Base-by-base conservation (phyloP, 164 flowering plant species). In the Stephania japonica region DNA sequence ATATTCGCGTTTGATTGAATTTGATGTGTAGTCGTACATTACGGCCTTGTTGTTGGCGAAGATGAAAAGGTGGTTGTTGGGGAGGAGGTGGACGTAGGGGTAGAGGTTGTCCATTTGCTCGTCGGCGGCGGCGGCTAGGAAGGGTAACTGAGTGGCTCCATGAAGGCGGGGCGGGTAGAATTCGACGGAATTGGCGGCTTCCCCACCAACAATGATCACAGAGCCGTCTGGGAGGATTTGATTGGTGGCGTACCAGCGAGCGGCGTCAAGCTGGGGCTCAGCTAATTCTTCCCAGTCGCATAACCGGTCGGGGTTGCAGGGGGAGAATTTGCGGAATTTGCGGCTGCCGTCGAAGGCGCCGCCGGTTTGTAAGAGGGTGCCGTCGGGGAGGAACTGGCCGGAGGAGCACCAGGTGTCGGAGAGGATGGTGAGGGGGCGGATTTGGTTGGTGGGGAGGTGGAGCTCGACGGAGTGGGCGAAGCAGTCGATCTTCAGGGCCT, bases 401-500 rank as follows among this genome's bases (percentile, higher is more conserved):
- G 99, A 93, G 9, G 97, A 92, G 88, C 99, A 95, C 99, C 97
- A 95, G 9, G 97, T 88, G 89, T 95, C 97, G 78, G 99, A 89
- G 61, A 74, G 87, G 81, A 95, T 85, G 72, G 65, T 89, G 69
- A 92, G 72, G 2, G 99, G 96, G 0, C 98, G 98, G 81, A 88
- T 69, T 61, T 75, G 13, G 66, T 85, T 85, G 75, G 89, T 86
- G 14, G 67, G 18, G 12, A 87, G 88, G 74, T 89, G 87, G 79
- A 88, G 81, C 47, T 84, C 75, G 18, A 82, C 90, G 5, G 98
- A 94, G 85, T 92, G 98, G 8, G 98, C 94, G 72, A 82, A 87
- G 82, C 97, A 94, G 81, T 91, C 94, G 49, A 72, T 86, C 69
- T 85, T 83, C 19, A 86, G 80, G 12, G 78, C 71, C 43, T 69